Base-by-base conservation (phyloP, 164 flowering plant genomes). In the Vitis amurensis region DNA sequence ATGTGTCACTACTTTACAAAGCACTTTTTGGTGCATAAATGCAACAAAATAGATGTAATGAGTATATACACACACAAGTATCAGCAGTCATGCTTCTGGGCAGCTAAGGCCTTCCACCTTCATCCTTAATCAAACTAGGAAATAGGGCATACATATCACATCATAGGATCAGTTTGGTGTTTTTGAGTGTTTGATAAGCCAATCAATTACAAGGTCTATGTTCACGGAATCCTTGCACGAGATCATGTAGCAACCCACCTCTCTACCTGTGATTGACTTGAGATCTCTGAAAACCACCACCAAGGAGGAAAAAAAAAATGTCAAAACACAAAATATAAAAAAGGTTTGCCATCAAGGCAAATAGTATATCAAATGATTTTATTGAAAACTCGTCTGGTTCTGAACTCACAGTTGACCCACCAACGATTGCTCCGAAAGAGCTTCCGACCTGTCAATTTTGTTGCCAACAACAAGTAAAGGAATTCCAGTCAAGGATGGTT, bases 361-460 rank as follows among this genome's bases (percentile, higher is more conserved):
- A 11, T 48, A 51, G 6, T 44, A 8, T 9, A 17, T 10, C 30
- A 15, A 48, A 15, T 1, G 23, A 9, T 27, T 9, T 9, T 64
- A n/a, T 23, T 2, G 2, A 8, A 17, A 37, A 57, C 16, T 57
- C 7, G 55, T 14, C 11, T 50, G 52, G 19, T 58, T 11, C 12
- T 15, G 53, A 64, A 83, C 95, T 88, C 74, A 93, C 98, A 94
- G 82, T 67, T 91, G 97, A 83, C 92, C 96, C n/a, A 89, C 87
- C 79, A 94, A 71, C 15, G 92, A 85, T 78, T 94, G 96, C 82
- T 89, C 81, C 37, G 96, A 82, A 68, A 94, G 86, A 70, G 97
- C 98, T 85, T 90, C 96, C 2, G 97, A 90, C 77, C 89, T 93
- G 77, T 91, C 98, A 30, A 93, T 87, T 81, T 93, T 93, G 76